Conservation (phyloP, 139 green algal genomes). For the Coelastrella sp. region DNA sequence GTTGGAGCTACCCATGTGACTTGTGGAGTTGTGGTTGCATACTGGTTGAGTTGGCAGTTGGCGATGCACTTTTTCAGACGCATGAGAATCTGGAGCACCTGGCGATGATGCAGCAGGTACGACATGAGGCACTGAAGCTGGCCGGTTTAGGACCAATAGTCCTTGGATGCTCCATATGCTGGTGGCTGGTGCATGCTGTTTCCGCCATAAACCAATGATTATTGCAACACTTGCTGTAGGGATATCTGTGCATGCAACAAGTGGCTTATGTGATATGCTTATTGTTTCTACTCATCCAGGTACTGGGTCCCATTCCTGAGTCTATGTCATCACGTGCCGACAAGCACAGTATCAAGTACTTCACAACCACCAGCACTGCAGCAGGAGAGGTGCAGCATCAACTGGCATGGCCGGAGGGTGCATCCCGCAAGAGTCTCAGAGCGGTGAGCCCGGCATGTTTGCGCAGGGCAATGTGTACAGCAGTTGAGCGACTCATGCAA, state of each 20-base stretch:
- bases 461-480: no score
- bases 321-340: constrained; percentile 54
- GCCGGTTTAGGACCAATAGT: neutral
- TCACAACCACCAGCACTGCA: constrained; percentile 8
- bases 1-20: constrained; percentile 95
- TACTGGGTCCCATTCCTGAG: constrained; percentile 82
- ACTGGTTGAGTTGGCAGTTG: constrained; percentile 94
- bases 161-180: neutral
- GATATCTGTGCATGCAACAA: no score
- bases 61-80: constrained; percentile 79
- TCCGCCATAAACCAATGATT: no score
- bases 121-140: no score
- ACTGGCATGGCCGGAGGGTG: constrained; percentile 86
- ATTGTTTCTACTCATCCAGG: constrained; percentile 22
- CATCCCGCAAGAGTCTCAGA: constrained; percentile 77
- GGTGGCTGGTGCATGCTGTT: neutral
- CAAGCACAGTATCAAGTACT: constrained; percentile 55
- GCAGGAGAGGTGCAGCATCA: neutral
- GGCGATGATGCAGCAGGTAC: constrained; percentile 97
- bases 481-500: no score
- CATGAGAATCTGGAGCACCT: constrained; percentile 99
- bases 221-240: no score
- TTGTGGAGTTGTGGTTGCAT: constrained; percentile 98
- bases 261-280: no score
- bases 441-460: no score